Percentiles rank a stretch among this genome's conserved stretches.
Evolutionary conservation across 768 basidiomycete genomes (phyloP).

Genomic region (Rhodotorula toruloides): DNA sequence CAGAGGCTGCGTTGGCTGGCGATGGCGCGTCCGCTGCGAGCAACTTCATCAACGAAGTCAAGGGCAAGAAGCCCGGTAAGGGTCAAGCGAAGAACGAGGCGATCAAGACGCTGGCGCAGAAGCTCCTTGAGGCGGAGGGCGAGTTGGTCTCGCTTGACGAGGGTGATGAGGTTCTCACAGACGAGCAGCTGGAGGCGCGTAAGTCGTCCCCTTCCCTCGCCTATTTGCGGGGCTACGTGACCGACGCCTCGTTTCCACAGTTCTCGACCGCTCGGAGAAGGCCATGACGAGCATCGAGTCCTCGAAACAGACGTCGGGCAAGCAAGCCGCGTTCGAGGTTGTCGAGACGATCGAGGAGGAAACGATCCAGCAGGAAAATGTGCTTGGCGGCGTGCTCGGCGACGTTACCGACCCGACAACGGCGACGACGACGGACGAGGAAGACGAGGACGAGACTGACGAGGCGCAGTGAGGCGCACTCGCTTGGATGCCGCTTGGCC

Average conservation of each 20-base stretch:
- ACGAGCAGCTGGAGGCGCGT: constrained; percentile 71
- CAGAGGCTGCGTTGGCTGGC: constrained; percentile 49
- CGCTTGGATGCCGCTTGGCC: too few species aligned
- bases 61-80: constrained; percentile 11
- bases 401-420: background rate
- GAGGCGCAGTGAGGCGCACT: background rate
- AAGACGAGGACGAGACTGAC: constrained; percentile 15
- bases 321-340: constrained; percentile 16
- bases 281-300: constrained; percentile 26
- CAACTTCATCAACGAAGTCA: constrained; percentile 23
- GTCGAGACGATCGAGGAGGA: constrained; percentile 35
- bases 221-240: too few species aligned
- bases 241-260: background rate
- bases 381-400: constrained; percentile 9
- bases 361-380: constrained; percentile 1
- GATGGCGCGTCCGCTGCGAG: background rate
- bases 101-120: constrained; percentile 54
- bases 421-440: background rate
- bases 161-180: constrained; percentile 69
- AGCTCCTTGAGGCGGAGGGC: constrained; percentile 79
- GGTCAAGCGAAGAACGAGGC: constrained; percentile 8
- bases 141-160: constrained; percentile 85
- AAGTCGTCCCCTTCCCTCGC: constrained; percentile 42
- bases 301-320: constrained; percentile 6
- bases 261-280: constrained; percentile 39